Evolutionary conservation across 2,329 filamentous ascomycete genomes (phyloP).

Genomic region (Cercospora canescens): DNA sequence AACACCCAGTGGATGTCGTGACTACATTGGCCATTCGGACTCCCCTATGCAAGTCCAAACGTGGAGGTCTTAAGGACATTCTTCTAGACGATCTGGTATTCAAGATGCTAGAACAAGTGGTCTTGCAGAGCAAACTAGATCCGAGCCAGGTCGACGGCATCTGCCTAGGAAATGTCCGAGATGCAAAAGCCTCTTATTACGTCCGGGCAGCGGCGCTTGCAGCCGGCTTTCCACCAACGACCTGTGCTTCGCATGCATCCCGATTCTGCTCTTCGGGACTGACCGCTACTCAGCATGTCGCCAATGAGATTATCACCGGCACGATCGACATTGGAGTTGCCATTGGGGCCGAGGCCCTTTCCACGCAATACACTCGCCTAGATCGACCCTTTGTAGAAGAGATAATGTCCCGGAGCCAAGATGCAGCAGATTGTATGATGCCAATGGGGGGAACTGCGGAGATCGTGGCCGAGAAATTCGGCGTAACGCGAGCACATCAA

Average conservation of each 20-base stretch:
- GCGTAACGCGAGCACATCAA: slow-evolving; percentile 71
- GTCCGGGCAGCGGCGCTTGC: slow-evolving; percentile 81
- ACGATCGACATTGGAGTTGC: slow-evolving; percentile 73
- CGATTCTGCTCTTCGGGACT: slow-evolving; percentile 82
- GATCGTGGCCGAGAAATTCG: slow-evolving; percentile 78
- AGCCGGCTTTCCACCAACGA: slow-evolving; percentile 87
- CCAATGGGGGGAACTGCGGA: slow-evolving; percentile 77
- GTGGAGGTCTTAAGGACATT: slow-evolving; percentile 95
- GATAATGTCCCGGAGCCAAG: slow-evolving; percentile 62
- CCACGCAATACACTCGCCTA: slow-evolving; percentile 81
- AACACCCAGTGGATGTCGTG: slow-evolving; percentile 94
- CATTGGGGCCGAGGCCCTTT: slow-evolving; percentile 95
- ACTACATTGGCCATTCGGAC: slow-evolving; percentile 91
- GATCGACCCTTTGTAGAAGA: slow-evolving; percentile 73
- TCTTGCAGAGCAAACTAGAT: slow-evolving; percentile 35
- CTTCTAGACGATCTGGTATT: slow-evolving; percentile 83
- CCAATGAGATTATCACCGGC: slow-evolving; percentile 70
- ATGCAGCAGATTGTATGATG: slow-evolving; percentile 85
- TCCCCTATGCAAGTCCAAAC: slow-evolving; percentile 81
- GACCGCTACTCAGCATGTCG: slow-evolving; percentile 73
- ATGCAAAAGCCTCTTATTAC: slow-evolving; percentile 83
- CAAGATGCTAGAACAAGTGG: slow-evolving; percentile 69
- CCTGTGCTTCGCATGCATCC: slow-evolving; percentile 76
- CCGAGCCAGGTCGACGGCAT: slow-evolving; percentile 62
- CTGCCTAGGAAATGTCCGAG: slow-evolving; percentile 83